Evolutionary conservation across 2,329 filamentous ascomycete genomes (phyloP).

Genomic region (Knoxdaviesia proteae): DNA sequence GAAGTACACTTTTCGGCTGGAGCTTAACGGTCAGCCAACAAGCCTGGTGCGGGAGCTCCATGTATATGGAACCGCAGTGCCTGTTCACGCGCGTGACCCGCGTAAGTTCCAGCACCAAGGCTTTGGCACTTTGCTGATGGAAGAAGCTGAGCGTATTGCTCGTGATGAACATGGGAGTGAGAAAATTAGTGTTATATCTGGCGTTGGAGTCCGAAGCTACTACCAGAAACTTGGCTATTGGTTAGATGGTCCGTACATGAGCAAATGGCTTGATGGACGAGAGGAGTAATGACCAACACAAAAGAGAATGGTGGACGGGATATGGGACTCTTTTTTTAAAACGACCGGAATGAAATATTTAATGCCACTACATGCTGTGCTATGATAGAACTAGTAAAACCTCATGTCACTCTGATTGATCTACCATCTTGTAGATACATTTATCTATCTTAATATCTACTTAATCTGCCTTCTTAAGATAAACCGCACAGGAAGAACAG

Average conservation of each 20-base stretch:
- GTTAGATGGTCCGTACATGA: conserved; percentile 78
- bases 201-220: conserved; percentile 86
- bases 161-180: conserved; percentile 80
- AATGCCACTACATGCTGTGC: too few species aligned
- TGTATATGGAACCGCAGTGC: conserved; percentile 94
- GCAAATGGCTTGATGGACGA: conserved; percentile 38
- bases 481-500: not conserved
- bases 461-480: not conserved
- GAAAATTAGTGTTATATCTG: conserved; percentile 96
- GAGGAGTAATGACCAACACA: conserved; percentile 3
- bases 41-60: conserved; percentile 88
- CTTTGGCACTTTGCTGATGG: conserved; percentile 90
- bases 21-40: conserved; percentile 68
- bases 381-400: too few species aligned
- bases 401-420: too few species aligned
- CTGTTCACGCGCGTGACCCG: conserved; percentile 83
- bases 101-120: conserved; percentile 97
- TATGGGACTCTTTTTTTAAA: too few species aligned
- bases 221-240: conserved; percentile 85
- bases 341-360: too few species aligned
- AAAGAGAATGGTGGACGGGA: too few species aligned
- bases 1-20: conserved; percentile 79
- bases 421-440: too few species aligned
- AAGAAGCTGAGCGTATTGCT: conserved; percentile 90
- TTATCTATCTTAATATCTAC: not conserved